Conservation (phyloP, 257 asterid genomes). For the Avicennia marina region DNA sequence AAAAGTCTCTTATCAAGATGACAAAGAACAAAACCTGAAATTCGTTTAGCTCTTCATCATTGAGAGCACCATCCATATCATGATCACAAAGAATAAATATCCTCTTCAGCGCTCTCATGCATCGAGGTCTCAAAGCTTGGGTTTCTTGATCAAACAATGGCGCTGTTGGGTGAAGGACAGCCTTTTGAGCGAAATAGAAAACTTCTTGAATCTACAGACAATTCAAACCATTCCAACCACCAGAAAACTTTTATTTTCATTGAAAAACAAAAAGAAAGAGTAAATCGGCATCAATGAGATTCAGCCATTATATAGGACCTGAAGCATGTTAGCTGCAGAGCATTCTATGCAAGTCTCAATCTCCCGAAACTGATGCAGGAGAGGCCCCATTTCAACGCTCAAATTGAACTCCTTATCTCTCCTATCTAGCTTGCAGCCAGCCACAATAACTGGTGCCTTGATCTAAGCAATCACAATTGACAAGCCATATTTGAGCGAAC, state of each 20-base stretch:
- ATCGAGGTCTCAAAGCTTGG: slow-evolving; percentile 78
- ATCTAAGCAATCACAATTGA: slow-evolving; percentile 44
- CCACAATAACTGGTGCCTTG: slow-evolving; percentile 82
- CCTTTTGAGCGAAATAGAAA: slow-evolving; percentile 88
- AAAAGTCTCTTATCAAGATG: not conserved
- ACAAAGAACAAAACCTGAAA: slow-evolving; percentile 75
- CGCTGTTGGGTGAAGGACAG: slow-evolving; percentile 97
- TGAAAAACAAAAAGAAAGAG: not conserved
- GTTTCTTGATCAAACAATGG: slow-evolving; percentile 93
- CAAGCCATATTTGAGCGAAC: slow-evolving; percentile 11
- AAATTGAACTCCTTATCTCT: slow-evolving; percentile 59
- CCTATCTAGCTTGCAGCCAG: slow-evolving; percentile 93
- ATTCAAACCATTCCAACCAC: slow-evolving; percentile 16
- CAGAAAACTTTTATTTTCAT: not conserved
- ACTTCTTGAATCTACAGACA: slow-evolving; percentile 77
- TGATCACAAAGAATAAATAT: slow-evolving; percentile 84
- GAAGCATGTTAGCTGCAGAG: slow-evolving; percentile 83
- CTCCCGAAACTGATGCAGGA: slow-evolving; percentile 91
- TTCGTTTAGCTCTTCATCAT: slow-evolving; percentile 85
- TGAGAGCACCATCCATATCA: slow-evolving; percentile 88
- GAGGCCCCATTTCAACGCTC: slow-evolving; percentile 79
- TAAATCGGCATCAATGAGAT: slow-evolving; percentile 4
- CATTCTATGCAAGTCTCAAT: slow-evolving; percentile 95
- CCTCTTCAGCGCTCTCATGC: slow-evolving; percentile 82
- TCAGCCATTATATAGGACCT: slow-evolving; percentile 44